Evolutionary conservation across 179 eudicot species (phyloP), one percentile per base, ranked within the genome.

Genomic region (Heliamphora ciliata): DNA sequence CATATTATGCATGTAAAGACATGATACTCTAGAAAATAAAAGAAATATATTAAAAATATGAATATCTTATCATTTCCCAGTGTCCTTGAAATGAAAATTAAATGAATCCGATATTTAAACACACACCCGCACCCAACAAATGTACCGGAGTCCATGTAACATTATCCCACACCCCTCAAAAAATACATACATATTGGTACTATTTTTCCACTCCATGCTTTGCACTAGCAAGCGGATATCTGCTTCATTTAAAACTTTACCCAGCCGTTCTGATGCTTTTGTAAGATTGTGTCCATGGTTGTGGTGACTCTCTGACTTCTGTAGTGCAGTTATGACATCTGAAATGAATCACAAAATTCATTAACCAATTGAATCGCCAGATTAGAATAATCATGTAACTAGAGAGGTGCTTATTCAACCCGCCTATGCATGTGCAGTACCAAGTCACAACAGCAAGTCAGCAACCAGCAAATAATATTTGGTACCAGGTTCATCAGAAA

Each of bases 201-300:
- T 91, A 83, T 79, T 87, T 87, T 89, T 92, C 89, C 91, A 89
- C 66, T 76, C 81, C 87, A 90, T 82, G 84, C 79, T 91, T 79
- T 89, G 86, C 64, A 86, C 84, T 79, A 93, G 78, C 87, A 86
- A 73, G 8, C 95, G 91, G 71, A 97, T 93, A 87, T 94, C 97
- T 83, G 97, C 91, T 90, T 94, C 98, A 76, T 81, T 87, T 71
- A 90, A 88, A 56, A 87, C 88, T 92, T 90, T 97, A 63, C 68
- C 79, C 60, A 94, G 92, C 86, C 91, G 93, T 84, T 90, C 94
- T 4, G 88, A 86, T 80, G 94, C 93, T 88, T 90, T 94, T 64
- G 81, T 85, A 85, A 89, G 71, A 77, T 89, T 90, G 40, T 31
- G 40, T 31, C 40, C 40, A 31, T 31, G 40, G 40, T 31, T 31